A percentile compares a stretch with the other conserved stretches of the same genome.
Conservation (phyloP, 129 eudicot genomes). For the Flaveria robusta region DNA sequence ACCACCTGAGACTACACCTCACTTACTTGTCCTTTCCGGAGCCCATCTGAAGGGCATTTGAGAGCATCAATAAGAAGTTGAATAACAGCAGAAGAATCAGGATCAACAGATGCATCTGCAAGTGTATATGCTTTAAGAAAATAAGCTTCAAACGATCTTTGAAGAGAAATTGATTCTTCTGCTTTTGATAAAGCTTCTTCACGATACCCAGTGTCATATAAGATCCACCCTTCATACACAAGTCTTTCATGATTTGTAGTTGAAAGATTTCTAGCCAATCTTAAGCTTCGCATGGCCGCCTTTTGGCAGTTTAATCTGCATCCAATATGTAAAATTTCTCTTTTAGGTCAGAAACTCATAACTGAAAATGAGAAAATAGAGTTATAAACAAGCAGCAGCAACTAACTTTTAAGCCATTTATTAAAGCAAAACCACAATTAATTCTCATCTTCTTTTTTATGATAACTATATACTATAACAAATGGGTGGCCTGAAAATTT, state of each 20-base stretch:
- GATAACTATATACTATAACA: background rate
- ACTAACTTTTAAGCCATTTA: background rate
- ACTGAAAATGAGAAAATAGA: background rate
- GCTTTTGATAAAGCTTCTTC: conserved; percentile 76
- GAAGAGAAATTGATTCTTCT: conserved; percentile 57
- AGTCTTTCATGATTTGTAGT: conserved; percentile 58
- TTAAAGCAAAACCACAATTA: background rate
- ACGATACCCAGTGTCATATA: conserved; percentile 72
- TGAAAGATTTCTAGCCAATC: conserved; percentile 63
- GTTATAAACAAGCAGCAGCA: background rate
- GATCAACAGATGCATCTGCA: conserved; percentile 65
- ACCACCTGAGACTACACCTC: background rate
- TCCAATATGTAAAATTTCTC: background rate
- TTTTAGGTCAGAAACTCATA: conserved; percentile 4
- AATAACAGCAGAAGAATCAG: conserved; percentile 62
- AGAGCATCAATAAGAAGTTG: conserved; percentile 70
- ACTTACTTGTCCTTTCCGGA: conserved; percentile 78
- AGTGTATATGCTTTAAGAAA: conserved; percentile 71
- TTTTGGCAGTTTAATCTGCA: conserved; percentile 74
- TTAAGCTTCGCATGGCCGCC: conserved; percentile 72
- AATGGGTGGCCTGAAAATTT: background rate
- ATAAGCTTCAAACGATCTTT: conserved; percentile 77
- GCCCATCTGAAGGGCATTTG: conserved; percentile 76
- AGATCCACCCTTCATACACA: conserved; percentile 80
- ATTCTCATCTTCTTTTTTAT: background rate